phyloP scores from a whole-genome alignment of 306 rosid genomes.

The Argentina anserina region DNA sequence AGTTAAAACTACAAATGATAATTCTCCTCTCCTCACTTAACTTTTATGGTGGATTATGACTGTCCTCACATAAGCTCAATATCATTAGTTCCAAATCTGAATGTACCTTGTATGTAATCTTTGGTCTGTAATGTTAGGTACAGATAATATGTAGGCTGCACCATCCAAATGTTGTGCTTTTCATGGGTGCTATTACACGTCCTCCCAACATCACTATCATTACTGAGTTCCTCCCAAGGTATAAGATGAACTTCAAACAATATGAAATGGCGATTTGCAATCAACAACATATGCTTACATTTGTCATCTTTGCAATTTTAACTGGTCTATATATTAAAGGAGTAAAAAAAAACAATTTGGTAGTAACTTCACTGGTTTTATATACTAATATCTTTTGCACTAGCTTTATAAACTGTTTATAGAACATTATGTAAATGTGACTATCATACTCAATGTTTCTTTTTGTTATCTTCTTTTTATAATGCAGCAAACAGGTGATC shows the following conservation, averaged over 20 bases:
- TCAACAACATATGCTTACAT: not conserved
- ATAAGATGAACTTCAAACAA: slow-evolving; percentile 17
- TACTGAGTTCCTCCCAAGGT: slow-evolving; percentile 97
- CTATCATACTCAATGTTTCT: too few relatives aligned
- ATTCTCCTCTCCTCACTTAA: not conserved
- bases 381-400: too few relatives aligned
- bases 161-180: slow-evolving; percentile 95
- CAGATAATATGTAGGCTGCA: slow-evolving; percentile 95
- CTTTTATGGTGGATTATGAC: not conserved
- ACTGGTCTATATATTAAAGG: too few relatives aligned
- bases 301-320: too few relatives aligned
- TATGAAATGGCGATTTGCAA: not conserved
- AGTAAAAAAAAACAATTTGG: too few relatives aligned
- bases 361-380: too few relatives aligned
- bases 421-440: too few relatives aligned
- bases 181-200: slow-evolving; percentile 99
- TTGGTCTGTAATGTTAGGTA: slow-evolving; percentile 52
- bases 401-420: too few relatives aligned
- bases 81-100: not conserved
- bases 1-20: not conserved
- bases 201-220: slow-evolving; percentile 94
- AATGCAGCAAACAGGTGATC: too few relatives aligned
- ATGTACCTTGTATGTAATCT: slow-evolving; percentile 22
- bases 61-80: not conserved
- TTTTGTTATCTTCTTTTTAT: too few relatives aligned